Conservation (phyloP, 148 eudicot genomes). For the Rhododendron kiyosumense region DNA sequence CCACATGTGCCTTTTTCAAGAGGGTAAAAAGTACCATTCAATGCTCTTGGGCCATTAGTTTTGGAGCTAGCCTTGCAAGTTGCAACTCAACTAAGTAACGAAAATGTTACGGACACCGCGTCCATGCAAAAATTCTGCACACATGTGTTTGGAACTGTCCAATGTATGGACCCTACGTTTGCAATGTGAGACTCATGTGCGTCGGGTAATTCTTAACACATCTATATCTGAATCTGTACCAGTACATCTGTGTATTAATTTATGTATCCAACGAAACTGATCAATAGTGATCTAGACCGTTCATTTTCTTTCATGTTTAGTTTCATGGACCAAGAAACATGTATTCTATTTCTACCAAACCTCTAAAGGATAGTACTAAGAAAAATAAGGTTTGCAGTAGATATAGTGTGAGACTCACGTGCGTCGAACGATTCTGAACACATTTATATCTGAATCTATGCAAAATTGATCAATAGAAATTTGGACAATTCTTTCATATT, state of each 20-base stretch:
- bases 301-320: no score
- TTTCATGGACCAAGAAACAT: no score
- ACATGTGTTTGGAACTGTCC: background rate
- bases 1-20: background rate
- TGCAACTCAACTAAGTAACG: no score
- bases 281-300: no score
- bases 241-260: no score
- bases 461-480: no score
- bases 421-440: background rate
- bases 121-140: background rate
- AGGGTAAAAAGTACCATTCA: background rate
- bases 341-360: no score
- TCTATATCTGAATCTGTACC: background rate
- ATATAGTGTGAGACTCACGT: background rate
- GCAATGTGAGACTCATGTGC: background rate
- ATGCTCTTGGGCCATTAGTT: background rate
- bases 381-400: background rate
- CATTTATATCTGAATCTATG: background rate
- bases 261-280: no score
- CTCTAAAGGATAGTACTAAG: no score
- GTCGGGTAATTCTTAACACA: background rate
- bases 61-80: background rate
- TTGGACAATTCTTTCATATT: no score
- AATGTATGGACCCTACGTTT: background rate
- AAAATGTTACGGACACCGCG: background rate